Evolutionary conservation across 768 basidiomycete species (phyloP).

Genomic region (Podaxis mareebaensis): DNA sequence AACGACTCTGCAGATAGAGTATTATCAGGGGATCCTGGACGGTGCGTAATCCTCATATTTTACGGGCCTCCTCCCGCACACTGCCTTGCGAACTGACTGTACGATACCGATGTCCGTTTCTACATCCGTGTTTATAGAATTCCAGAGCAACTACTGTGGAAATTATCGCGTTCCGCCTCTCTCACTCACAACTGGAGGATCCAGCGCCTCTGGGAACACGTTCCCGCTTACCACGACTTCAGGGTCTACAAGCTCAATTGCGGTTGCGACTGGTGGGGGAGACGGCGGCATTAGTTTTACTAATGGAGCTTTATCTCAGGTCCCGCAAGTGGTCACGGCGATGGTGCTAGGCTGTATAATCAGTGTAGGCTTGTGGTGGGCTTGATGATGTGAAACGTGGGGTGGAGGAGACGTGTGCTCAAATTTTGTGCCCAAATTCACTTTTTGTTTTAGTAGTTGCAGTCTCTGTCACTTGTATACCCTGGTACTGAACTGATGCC

Average conservation of each 20-base stretch:
- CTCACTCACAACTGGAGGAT: not conserved
- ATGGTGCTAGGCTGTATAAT: not conserved
- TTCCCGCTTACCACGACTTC: not conserved
- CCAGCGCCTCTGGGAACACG: not conserved
- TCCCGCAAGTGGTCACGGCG: not conserved
- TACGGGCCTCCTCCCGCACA: not conserved
- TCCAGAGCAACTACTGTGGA: conserved; percentile 2
- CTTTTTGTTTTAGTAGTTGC: not conserved
- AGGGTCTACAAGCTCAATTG: not conserved
- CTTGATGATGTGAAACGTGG: not conserved
- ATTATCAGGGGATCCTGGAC: conserved; percentile 9
- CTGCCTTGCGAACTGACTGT: not conserved
- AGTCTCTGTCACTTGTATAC: not conserved
- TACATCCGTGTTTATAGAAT: not conserved
- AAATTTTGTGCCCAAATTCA: not conserved
- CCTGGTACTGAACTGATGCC: not conserved
- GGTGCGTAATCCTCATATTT: not conserved
- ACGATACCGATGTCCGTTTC: not conserved
- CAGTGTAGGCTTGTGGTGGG: not conserved
- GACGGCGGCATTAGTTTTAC: not conserved
- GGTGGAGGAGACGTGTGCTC: not conserved
- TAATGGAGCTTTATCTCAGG: not conserved
- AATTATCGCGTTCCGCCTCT: conserved; percentile 4
- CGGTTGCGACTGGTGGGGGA: not conserved
- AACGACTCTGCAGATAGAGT: not conserved